These are phyloP conservation scores for Citrullus amarus DNA, from an alignment of 306 rosid genomes.

Conservation along the genomic window DNA sequence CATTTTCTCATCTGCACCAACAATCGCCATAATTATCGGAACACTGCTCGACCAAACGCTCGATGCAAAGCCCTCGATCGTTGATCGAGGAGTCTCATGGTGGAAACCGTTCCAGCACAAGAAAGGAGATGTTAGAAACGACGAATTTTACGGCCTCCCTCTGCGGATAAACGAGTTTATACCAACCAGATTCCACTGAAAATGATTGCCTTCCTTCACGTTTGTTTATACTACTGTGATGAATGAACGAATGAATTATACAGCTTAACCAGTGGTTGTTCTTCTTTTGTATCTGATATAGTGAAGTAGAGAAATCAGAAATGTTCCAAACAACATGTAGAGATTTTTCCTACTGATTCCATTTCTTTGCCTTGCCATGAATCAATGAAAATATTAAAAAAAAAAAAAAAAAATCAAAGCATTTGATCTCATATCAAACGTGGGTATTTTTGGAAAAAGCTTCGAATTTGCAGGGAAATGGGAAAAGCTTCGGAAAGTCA, in stretches of 20 bases:
- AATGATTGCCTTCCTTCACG: too few relatives aligned
- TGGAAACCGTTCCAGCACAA: constrained; percentile 67
- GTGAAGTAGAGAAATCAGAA: neutral
- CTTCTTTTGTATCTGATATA: neutral
- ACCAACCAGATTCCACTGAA: constrained; percentile 50
- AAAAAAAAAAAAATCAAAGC: neutral
- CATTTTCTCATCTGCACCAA: constrained; percentile 78
- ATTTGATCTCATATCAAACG: neutral
- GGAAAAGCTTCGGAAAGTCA: neutral
- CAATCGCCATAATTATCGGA: constrained; percentile 76
- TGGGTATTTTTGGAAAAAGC: neutral
- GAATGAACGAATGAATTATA: neutral
- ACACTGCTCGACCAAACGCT: constrained; percentile 71
- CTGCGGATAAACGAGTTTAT: constrained; percentile 45
- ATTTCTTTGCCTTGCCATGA: neutral
- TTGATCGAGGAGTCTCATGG: constrained; percentile 81
- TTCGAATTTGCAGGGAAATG: neutral
- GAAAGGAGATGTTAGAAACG: constrained; percentile 68
- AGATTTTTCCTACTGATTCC: neutral
- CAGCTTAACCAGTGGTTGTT: neutral
- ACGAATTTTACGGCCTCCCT: constrained; percentile 66
- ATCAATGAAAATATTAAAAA: neutral
- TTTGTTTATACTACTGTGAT: neutral
- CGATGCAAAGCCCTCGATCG: constrained; percentile 26
- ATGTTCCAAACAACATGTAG: neutral